Percentiles rank a stretch among this genome's conserved stretches.
Conservation (phyloP, 2,329 filamentous ascomycete genomes). For the Cladophialophora bantiana region DNA sequence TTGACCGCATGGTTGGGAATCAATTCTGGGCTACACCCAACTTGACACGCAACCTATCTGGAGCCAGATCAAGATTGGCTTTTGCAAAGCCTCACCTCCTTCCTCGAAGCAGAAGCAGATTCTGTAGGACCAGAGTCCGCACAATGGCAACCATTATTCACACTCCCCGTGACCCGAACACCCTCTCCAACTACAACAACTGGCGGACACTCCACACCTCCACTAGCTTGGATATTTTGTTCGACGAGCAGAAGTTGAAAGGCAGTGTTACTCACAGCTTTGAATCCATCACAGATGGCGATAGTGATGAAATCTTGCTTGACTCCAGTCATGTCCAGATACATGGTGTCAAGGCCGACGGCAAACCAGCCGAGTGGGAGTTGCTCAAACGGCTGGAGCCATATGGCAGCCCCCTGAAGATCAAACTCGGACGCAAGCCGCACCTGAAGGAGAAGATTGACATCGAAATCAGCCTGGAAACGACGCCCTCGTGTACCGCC, state of each 20-base stretch:
- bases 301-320: conserved; percentile 78
- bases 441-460: conserved; percentile 56
- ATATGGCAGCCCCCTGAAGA: conserved; percentile 62
- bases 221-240: conserved; percentile 82
- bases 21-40: conserved; percentile 11
- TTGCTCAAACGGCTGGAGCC: conserved; percentile 74
- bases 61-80: conserved; percentile 6
- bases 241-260: conserved; percentile 75
- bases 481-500: conserved; percentile 87
- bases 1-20: conserved; percentile 18
- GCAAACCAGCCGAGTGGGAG: conserved; percentile 70
- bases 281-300: conserved; percentile 75
- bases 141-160: conserved; percentile 50
- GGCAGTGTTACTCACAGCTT: conserved; percentile 80
- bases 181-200: conserved; percentile 87
- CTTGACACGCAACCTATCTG: conserved; percentile 1
- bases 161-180: conserved; percentile 79
- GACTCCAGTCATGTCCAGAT: conserved; percentile 88
- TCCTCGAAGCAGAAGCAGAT: conserved; percentile 14
- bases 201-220: conserved; percentile 86
- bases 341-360: conserved; percentile 72
- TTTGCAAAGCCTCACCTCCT: background rate
- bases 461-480: conserved; percentile 73
- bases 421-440: conserved; percentile 56
- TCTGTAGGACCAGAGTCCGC: conserved; percentile 17